Conservation (phyloP, 2,329 filamentous ascomycete species). For the Pseudocercospora fijiensis region DNA sequence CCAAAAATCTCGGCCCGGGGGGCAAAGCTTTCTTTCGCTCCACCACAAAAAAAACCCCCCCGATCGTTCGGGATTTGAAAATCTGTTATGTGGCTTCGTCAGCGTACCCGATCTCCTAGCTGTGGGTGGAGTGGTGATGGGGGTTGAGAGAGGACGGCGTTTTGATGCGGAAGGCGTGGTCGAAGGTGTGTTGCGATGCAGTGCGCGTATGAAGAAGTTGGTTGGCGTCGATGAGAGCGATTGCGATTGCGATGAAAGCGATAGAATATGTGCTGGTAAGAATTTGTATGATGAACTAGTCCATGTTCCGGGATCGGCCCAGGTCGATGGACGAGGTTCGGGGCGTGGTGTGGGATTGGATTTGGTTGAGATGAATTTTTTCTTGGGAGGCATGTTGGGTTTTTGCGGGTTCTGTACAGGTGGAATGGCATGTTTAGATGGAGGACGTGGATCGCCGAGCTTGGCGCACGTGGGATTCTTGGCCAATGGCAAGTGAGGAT, state of each 20-base stretch:
- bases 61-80: conserved; percentile 38
- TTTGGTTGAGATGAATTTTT: background rate
- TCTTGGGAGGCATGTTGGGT: background rate
- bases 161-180: conserved; percentile 33
- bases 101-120: conserved; percentile 47
- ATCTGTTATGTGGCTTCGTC: conserved; percentile 46
- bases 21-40: too few relatives aligned
- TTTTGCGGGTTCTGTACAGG: background rate
- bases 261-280: conserved; percentile 22
- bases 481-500: conserved; percentile 1
- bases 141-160: conserved; percentile 33
- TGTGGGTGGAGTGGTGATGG: conserved; percentile 39
- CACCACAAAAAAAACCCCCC: too few relatives aligned
- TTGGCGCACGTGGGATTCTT: conserved; percentile 2
- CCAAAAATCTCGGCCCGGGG: too few relatives aligned
- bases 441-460: background rate
- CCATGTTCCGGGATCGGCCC: conserved; percentile 30
- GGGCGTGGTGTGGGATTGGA: background rate
- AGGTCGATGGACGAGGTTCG: conserved; percentile 17
- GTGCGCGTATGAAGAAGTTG: conserved; percentile 20
- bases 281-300: conserved; percentile 21
- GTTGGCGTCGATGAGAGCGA: conserved; percentile 25
- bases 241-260: conserved; percentile 16
- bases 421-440: background rate
- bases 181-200: conserved; percentile 31